Conservation (phyloP, 805 yeast genomes). For the Ogataea glucozyma region DNA sequence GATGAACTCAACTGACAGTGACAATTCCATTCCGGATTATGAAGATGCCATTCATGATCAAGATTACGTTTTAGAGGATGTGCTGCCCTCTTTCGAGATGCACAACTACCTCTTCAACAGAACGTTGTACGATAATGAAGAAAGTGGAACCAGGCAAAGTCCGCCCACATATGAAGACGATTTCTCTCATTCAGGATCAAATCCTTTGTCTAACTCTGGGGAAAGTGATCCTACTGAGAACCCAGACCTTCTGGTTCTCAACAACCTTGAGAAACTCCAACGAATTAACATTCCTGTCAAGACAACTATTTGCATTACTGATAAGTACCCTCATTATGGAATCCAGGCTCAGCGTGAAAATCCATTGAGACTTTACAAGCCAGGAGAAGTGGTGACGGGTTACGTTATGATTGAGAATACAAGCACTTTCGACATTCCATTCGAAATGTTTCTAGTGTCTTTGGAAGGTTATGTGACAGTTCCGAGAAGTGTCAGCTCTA, state of each 20-base stretch:
- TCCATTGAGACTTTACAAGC: constrained; percentile 54
- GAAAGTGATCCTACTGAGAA: constrained; percentile 22
- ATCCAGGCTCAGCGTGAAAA: constrained; percentile 30
- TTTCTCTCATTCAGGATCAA: not conserved
- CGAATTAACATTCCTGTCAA: constrained; percentile 28
- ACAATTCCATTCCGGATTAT: not conserved
- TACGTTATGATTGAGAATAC: constrained; percentile 46
- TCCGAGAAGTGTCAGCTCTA: constrained; percentile 6
- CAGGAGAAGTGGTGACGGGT: constrained; percentile 70
- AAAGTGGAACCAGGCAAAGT: constrained; percentile 1
- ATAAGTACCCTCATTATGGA: constrained; percentile 37
- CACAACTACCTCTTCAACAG: constrained; percentile 44
- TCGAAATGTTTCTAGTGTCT: constrained; percentile 62
- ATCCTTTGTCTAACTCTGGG: not conserved
- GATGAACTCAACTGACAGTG: too few relatives aligned
- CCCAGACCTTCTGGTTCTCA: constrained; percentile 28
- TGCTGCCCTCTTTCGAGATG: constrained; percentile 70
- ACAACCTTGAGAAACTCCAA: constrained; percentile 30
- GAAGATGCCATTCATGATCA: constrained; percentile 6
- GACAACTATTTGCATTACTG: constrained; percentile 39
- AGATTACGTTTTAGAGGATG: constrained; percentile 38
- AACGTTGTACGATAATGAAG: constrained; percentile 21
- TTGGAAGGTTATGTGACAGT: constrained; percentile 50
- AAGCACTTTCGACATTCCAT: constrained; percentile 44
- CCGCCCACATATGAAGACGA: constrained; percentile 30